Base-by-base conservation (phyloP, 225 moss, liverwort and hornwort genomes). In the Bryoerythrophyllum caledonicum region DNA sequence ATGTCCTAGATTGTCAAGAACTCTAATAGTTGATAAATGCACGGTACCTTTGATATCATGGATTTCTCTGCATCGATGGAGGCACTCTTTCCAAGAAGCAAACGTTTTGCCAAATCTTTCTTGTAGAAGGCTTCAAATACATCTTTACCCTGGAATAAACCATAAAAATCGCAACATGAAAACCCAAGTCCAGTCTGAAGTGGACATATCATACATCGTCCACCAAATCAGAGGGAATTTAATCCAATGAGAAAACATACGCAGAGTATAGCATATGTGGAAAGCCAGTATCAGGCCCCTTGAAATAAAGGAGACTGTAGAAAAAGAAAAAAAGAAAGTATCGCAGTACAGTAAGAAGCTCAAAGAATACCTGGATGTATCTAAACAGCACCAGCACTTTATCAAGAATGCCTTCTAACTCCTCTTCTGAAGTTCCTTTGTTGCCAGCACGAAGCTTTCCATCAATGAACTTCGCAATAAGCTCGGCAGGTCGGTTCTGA, bases 21-120 rank as follows among this genome's bases (percentile, higher is more conserved):
- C 61, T 67, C 48, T 30, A 23, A 38, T 64, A 44, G 60, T 49
- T 68, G 43, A 51, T 24, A 46, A 27, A 7, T 20, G 61, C 32
- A 19, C 68, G 70, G 41, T 86, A 99, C 99, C 93, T 95, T 99
- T 26, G 99, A 99, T 73, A 99, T 99, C 99, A 99, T 99, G 59
- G 99, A 99, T 83, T 99, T 99, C 85, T 99, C 99, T 37, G 99
- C 99, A 78, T 99, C 99, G 62, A 99, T 99, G 60, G 99, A 99
- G 16, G 99, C 99, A 83, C 99, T 99, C 84, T 99, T 99, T 63
- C 99, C 99, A 55, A 99, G 89, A 76, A 99, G 90, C 67, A 99
- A 78, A 68, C 99, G 93, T 75, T 99, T 99, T 8, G 99, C 99
- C 71, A 99, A 74, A 75, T 99, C 99, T 64, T 99, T 99, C 70